phyloP scores from a whole-genome alignment of 495 filamentous ascomycete genomes.

The Parathielavia appendiculata region DNA sequence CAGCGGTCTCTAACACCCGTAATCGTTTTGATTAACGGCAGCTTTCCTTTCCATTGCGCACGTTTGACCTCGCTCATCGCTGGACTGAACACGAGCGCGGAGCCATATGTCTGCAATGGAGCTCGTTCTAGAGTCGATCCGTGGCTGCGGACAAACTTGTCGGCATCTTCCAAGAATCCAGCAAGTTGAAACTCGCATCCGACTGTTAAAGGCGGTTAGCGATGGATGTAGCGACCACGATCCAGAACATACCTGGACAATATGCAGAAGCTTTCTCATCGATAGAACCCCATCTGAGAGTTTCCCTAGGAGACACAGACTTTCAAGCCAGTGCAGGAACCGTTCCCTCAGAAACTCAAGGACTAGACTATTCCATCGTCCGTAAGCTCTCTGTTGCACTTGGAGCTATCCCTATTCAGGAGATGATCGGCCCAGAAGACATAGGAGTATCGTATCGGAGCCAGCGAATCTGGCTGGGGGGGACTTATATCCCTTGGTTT shows the following conservation, averaged over 20 bases:
- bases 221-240: too few relatives aligned
- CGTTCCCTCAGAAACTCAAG: conserved; percentile 20
- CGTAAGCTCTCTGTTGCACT: background rate
- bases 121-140: background rate
- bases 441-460: conserved; percentile 32
- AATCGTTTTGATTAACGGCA: background rate
- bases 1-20: background rate
- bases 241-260: background rate
- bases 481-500: conserved; percentile 17
- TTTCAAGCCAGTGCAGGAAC: conserved; percentile 32
- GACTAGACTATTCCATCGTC: conserved; percentile 18
- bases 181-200: background rate
- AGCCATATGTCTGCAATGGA: background rate
- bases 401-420: background rate
- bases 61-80: background rate
- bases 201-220: too few relatives aligned
- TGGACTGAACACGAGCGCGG: background rate
- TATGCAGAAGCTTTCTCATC: background rate
- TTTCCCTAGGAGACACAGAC: conserved; percentile 8
- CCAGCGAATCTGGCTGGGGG: conserved; percentile 27
- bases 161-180: background rate
- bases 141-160: background rate
- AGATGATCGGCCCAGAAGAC: conserved; percentile 33
- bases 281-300: background rate
- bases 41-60: background rate